Evolutionary conservation across 2,329 filamentous ascomycete species (phyloP), one percentile per base, ranked within the genome.

Genomic region (Lachnellula willkommii): DNA sequence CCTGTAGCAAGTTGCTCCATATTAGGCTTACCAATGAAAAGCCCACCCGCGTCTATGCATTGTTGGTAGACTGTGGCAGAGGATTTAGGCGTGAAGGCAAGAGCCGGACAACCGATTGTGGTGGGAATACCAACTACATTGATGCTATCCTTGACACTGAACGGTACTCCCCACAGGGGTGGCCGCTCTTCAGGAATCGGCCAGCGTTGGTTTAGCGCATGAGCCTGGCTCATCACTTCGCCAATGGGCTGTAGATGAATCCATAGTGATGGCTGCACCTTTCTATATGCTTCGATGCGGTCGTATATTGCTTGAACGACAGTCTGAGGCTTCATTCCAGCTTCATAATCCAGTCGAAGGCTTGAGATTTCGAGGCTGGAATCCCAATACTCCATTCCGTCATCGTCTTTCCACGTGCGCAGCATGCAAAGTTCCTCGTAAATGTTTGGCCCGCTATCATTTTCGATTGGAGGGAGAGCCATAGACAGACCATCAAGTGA

Each of bases 1-100:
- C 79, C 79, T 1, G 79, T 82, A 6, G 79, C 79, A 12, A 82
- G 71, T 59, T 82, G 79, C 57, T 82, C 79, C 50, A 82, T 71
- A 57, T 76, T 77, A 17, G 72, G 75, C 65, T 84, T 85, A 32
- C 82, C 82, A 47, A 84, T 72, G 58, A 81, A 77, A 4, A 85
- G 66, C 2, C 73, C 82, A 14, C 82, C 82, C 11, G 77, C 75
- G 9, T 73, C 70, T 5, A 81, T 71, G 11, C 80, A 68, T 46
- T 69, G 72, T 22, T 75, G 69, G 36, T 78, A 76, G 0, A 79
- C 75, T 3, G 71, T 70, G 2, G 79, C 75, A 15, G 73, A 77
- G 11, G 66, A 61, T 6, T 68, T 67, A 1, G 81, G 74, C 2
- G 70, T 72, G 61, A 77, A 79, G 4, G 75, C 69, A 15, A 79